Percentiles rank a stretch among this genome's conserved stretches.
Evolutionary conservation across 1,284 basidiomycete genomes (phyloP).

Genomic region (Pascua sp.): DNA sequence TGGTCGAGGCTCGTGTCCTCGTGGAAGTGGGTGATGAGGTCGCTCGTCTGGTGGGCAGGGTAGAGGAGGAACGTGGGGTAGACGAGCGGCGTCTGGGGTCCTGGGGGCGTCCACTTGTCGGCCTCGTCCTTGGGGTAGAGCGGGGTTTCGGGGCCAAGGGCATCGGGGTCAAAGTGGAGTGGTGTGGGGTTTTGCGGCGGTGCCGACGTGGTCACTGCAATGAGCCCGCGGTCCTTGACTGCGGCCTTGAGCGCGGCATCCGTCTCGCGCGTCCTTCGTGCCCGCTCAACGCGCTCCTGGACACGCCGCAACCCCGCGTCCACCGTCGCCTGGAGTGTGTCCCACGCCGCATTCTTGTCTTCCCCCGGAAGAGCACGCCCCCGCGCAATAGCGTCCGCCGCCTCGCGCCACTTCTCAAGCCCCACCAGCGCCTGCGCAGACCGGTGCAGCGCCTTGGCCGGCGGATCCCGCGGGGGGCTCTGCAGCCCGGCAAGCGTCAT

Average conservation of each 20-base stretch:
- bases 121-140: conserved; percentile 37
- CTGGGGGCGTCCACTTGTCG: conserved; percentile 57
- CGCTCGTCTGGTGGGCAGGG: conserved; percentile 81
- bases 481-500: conserved; percentile 59
- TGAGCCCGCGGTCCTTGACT: conserved; percentile 34
- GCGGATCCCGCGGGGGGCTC: conserved; percentile 37
- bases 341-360: conserved; percentile 22
- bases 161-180: conserved; percentile 53
- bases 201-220: conserved; percentile 37
- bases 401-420: conserved; percentile 71
- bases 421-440: conserved; percentile 70
- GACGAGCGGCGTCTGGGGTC: conserved; percentile 60
- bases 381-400: conserved; percentile 69
- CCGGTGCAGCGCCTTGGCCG: conserved; percentile 78
- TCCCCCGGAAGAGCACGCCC: conserved; percentile 28
- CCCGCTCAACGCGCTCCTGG: conserved; percentile 34
- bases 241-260: conserved; percentile 34
- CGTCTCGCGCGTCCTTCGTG: conserved; percentile 30
- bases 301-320: conserved; percentile 25
- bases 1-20: conserved; percentile 78
- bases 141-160: conserved; percentile 25
- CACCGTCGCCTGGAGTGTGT: conserved; percentile 19
- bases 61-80: conserved; percentile 90
- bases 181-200: conserved; percentile 59
- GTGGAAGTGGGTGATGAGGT: conserved; percentile 80